These are phyloP conservation scores for Physcia stellaris DNA, from an alignment of 495 filamentous ascomycete species.

Conservation along the genomic window DNA sequence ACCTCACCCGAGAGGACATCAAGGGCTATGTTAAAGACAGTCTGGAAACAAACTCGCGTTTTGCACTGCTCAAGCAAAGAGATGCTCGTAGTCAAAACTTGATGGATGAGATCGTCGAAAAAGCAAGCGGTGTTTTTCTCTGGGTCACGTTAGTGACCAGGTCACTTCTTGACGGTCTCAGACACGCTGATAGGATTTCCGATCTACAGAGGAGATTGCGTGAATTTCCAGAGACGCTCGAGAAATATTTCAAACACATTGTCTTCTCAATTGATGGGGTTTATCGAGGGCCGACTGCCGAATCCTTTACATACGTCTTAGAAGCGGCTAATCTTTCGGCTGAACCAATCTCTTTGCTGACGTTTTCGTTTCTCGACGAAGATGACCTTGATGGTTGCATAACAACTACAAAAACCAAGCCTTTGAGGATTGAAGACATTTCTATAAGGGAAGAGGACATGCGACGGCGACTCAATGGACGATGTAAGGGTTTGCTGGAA, in stretches of 20 bases:
- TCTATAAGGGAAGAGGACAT: not conserved
- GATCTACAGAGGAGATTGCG: constrained; percentile 7
- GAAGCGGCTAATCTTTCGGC: too few species aligned
- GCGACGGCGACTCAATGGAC: constrained; percentile 1
- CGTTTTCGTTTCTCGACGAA: constrained; percentile 4
- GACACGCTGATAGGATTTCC: constrained; percentile 5
- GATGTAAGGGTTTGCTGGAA: constrained; percentile 2
- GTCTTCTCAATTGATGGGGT: constrained; percentile 4
- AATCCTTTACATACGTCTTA: constrained; percentile 4
- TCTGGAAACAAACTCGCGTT: constrained; percentile 5
- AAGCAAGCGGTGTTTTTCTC: constrained; percentile 25
- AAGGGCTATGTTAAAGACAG: constrained; percentile 14
- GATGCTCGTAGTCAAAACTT: constrained; percentile 1
- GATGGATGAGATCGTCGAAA: constrained; percentile 15
- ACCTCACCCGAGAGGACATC: constrained; percentile 22
- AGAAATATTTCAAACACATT: constrained; percentile 11
- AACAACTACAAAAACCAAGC: not conserved
- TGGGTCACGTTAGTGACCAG: constrained; percentile 17
- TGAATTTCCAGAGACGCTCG: constrained; percentile 7
- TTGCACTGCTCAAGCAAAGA: not conserved
- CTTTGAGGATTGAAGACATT: not conserved
- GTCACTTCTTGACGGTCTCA: constrained; percentile 9
- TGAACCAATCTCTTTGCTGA: not conserved
- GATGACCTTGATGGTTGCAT: not conserved
- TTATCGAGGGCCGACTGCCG: constrained; percentile 8